A percentile compares a stretch with the other conserved stretches of the same genome.
Conservation (phyloP, 2,329 filamentous ascomycete genomes). For the Botrytis porri region DNA sequence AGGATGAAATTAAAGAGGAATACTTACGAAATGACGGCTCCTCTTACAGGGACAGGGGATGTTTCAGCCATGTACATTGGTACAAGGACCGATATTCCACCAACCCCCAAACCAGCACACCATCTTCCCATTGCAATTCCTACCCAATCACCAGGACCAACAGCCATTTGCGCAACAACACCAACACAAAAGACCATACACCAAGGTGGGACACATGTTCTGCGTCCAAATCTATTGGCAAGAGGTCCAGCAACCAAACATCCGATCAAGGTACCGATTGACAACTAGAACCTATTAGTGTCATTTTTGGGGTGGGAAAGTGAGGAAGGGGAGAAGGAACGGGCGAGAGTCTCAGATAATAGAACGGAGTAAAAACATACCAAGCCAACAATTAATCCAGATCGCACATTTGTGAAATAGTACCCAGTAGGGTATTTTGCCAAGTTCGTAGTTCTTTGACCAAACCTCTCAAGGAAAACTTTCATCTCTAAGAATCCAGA, state of each 20-base stretch:
- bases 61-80: slow-evolving; percentile 67
- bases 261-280: slow-evolving; percentile 76
- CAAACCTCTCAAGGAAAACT: slow-evolving; percentile 56
- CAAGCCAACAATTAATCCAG: slow-evolving; percentile 62
- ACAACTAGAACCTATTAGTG: slow-evolving; percentile 48
- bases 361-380: background rate
- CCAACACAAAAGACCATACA: slow-evolving; percentile 62
- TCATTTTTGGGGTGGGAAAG: background rate
- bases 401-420: slow-evolving; percentile 56
- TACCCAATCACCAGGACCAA: slow-evolving; percentile 55
- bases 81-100: slow-evolving; percentile 62
- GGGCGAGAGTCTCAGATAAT: no score
- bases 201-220: slow-evolving; percentile 51
- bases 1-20: background rate
- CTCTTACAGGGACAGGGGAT: slow-evolving; percentile 59
- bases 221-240: slow-evolving; percentile 60
- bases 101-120: slow-evolving; percentile 65
- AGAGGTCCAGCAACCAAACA: slow-evolving; percentile 71
- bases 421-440: slow-evolving; percentile 32
- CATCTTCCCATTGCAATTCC: slow-evolving; percentile 62
- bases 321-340: background rate
- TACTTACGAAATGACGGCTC: slow-evolving; percentile 55
- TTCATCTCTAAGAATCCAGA: slow-evolving; percentile 60
- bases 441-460: slow-evolving; percentile 36
- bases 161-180: slow-evolving; percentile 62